These are phyloP conservation scores for Boechera divaricarpa DNA, from an alignment of 345 rosid species.

Conservation along the genomic window DNA sequence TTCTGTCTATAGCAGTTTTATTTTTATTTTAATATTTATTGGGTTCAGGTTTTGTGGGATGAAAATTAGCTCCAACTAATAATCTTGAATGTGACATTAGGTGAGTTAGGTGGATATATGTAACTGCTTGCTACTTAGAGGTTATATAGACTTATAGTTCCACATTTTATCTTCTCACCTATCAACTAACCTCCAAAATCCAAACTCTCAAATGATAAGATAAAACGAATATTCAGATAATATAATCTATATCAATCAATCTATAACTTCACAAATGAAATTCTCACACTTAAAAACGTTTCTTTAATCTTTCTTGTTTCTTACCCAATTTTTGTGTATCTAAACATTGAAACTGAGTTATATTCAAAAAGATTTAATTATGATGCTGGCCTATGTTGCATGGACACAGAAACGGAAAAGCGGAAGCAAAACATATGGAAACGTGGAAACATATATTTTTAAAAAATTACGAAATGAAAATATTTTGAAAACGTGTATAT, in stretches of 20 bases:
- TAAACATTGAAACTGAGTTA: not conserved
- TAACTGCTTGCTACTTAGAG: constrained; percentile 27
- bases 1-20: not conserved
- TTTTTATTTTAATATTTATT: not conserved
- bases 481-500: no score
- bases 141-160: constrained; percentile 29
- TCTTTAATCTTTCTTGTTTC: no score
- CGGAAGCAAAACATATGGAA: no score
- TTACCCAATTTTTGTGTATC: no score
- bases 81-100: constrained; percentile 27
- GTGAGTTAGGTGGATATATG: constrained; percentile 31
- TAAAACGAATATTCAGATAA: constrained; percentile 1
- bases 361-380: no score
- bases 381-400: no score
- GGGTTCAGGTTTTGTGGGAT: not conserved
- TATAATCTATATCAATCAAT: not conserved
- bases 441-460: no score
- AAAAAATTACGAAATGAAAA: no score
- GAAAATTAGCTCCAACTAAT: constrained; percentile 31
- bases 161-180: constrained; percentile 31
- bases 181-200: constrained; percentile 14
- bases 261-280: no score
- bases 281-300: no score
- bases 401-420: no score
- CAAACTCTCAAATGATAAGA: constrained; percentile 1